These are phyloP conservation scores for Ascochyta lentis DNA, from an alignment of 2,329 filamentous ascomycete species.

Conservation along the genomic window DNA sequence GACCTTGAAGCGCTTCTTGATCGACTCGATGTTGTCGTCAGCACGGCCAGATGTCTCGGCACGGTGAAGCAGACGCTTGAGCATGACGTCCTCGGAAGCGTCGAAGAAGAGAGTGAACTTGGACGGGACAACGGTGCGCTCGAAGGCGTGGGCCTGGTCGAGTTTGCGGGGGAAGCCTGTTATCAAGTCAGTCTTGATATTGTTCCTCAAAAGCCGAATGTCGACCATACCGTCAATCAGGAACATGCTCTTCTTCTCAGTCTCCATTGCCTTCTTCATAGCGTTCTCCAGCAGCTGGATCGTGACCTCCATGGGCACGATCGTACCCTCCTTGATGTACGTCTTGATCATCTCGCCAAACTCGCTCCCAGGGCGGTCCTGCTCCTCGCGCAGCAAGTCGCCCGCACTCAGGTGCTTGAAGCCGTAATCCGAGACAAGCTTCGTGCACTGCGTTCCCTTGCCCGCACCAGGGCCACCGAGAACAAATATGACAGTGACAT, in stretches of 20 bases:
- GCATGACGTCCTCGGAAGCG: constrained; percentile 89
- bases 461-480: constrained; percentile 94
- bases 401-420: constrained; percentile 95
- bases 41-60: constrained; percentile 90
- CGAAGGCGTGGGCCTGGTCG: constrained; percentile 95
- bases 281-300: constrained; percentile 92
- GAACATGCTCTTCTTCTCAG: constrained; percentile 69
- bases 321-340: constrained; percentile 92
- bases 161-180: constrained; percentile 91
- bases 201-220: not conserved
- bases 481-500: constrained; percentile 94
- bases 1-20: constrained; percentile 93
- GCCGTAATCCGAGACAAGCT: constrained; percentile 83
- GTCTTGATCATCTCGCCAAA: constrained; percentile 92
- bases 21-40: constrained; percentile 95
- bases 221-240: constrained; percentile 64
- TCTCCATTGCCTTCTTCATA: constrained; percentile 73
- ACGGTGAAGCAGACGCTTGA: constrained; percentile 80
- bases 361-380: constrained; percentile 82
- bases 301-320: constrained; percentile 99
- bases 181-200: not conserved
- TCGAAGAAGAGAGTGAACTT: constrained; percentile 92
- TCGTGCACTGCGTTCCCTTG: constrained; percentile 94
- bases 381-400: constrained; percentile 91
- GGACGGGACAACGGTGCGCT: constrained; percentile 83